Conservation (phyloP, 2,329 filamentous ascomycete species). For the Xylaria sp. region DNA sequence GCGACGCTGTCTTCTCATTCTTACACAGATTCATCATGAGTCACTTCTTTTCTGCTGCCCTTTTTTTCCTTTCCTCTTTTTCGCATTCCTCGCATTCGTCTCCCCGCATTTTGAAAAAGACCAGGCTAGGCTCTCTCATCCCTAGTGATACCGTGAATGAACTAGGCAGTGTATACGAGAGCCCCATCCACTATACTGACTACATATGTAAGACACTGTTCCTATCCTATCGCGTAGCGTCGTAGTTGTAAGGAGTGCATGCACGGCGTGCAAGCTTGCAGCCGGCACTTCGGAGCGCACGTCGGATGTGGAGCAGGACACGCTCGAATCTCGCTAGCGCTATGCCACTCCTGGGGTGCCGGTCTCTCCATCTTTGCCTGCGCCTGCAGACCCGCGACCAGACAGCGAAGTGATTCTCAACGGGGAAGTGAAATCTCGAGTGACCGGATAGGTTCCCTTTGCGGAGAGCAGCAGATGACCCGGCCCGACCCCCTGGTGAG, state of each 20-base stretch:
- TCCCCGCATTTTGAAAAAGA: not conserved
- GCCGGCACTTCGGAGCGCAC: conserved; percentile 13
- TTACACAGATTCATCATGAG: not conserved
- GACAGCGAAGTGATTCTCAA: not conserved
- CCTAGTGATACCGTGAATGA: not conserved
- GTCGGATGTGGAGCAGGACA: not conserved
- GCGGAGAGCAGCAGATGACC: conserved; percentile 15
- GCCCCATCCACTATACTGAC: not conserved
- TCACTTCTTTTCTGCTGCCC: not conserved
- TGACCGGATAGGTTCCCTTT: conserved; percentile 7
- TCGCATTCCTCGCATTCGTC: not conserved
- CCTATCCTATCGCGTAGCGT: no score
- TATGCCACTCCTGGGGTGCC: not conserved
- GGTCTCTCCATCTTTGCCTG: not conserved
- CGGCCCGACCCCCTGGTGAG: not conserved
- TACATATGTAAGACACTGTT: no score
- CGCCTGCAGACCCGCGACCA: not conserved
- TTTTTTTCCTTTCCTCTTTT: no score
- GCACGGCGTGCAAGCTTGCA: conserved; percentile 7
- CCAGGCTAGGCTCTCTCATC: not conserved
- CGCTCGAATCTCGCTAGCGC: not conserved
- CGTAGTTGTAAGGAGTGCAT: not conserved
- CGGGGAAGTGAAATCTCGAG: conserved; percentile 11
- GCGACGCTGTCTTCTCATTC: not conserved
- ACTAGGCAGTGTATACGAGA: not conserved